These are phyloP conservation scores for Penicillium canescens DNA, from an alignment of 495 filamentous ascomycete species.

Conservation along the genomic window DNA sequence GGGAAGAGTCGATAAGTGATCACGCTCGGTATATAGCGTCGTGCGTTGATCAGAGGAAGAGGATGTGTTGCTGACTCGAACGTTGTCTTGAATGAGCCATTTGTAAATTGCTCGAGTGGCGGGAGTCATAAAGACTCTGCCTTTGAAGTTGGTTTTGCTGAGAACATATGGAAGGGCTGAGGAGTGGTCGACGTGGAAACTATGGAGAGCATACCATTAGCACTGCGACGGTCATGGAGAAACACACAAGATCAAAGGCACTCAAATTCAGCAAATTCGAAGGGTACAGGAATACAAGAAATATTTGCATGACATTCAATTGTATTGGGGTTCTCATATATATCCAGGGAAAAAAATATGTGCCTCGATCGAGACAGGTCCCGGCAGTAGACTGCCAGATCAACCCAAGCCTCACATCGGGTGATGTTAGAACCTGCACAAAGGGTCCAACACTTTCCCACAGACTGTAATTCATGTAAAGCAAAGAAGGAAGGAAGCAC, in stretches of 20 bases:
- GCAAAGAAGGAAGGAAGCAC: constrained; percentile 32
- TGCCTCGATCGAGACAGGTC: neutral
- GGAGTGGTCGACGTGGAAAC: constrained; percentile 97
- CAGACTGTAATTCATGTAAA: neutral
- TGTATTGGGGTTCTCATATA: constrained; percentile 38
- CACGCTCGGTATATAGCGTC: constrained; percentile 88
- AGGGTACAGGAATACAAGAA: constrained; percentile 27
- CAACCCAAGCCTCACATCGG: constrained; percentile 4
- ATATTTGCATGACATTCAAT: constrained; percentile 21
- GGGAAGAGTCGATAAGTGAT: constrained; percentile 89
- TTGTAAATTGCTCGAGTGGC: constrained; percentile 99
- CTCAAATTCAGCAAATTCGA: neutral
- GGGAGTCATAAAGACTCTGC: constrained; percentile 98
- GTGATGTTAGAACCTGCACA: neutral
- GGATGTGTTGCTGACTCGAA: constrained; percentile 81
- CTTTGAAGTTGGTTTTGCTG: constrained; percentile 95
- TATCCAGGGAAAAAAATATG: constrained; percentile 19
- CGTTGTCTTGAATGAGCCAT: constrained; percentile 96
- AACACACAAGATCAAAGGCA: neutral
- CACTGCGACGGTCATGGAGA: neutral
- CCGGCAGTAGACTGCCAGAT: neutral
- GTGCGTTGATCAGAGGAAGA: constrained; percentile 70
- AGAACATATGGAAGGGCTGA: constrained; percentile 95
- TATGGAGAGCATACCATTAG: constrained; percentile 39
- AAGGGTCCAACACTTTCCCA: constrained; percentile 1